These are phyloP conservation scores for Fusarium pseudocircinatum DNA, from an alignment of 2,329 filamentous ascomycete species.

Conservation along the genomic window DNA sequence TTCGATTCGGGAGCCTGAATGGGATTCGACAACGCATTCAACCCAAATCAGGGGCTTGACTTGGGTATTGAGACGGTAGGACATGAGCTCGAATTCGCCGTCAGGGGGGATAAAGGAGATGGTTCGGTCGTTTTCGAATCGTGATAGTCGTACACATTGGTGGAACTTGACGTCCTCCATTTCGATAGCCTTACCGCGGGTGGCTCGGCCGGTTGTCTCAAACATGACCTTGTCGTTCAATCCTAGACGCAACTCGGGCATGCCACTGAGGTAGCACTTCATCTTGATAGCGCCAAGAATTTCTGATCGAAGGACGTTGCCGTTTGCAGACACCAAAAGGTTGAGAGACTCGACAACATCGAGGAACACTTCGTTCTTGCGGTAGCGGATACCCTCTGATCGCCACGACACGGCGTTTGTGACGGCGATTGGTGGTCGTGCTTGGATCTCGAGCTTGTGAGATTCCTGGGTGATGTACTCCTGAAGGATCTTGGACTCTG, in stretches of 20 bases:
- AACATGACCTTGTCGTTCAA: slow-evolving; percentile 99
- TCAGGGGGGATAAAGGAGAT: slow-evolving; percentile 99
- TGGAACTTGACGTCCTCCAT: slow-evolving; percentile 99
- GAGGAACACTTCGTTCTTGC: slow-evolving; percentile 99
- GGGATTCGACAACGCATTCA: slow-evolving; percentile 95
- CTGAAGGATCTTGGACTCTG: slow-evolving; percentile 97
- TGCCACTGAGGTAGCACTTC: slow-evolving; percentile 99
- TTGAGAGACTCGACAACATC: slow-evolving; percentile 98
- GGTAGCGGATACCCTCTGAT: slow-evolving; percentile 96
- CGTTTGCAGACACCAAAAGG: slow-evolving; percentile 90
- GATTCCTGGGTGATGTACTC: slow-evolving; percentile 99
- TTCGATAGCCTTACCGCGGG: slow-evolving; percentile 95
- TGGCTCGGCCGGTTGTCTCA: slow-evolving; percentile 93
- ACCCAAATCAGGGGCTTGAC: slow-evolving; percentile 99
- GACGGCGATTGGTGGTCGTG: slow-evolving; percentile 94
- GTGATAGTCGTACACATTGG: slow-evolving; percentile 92
- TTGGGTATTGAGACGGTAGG: slow-evolving; percentile 96
- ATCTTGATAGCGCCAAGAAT: slow-evolving; percentile 98
- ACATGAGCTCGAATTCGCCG: slow-evolving; percentile 99
- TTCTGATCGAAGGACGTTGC: slow-evolving; percentile 94
- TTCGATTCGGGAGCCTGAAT: slow-evolving; percentile 94
- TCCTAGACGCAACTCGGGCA: slow-evolving; percentile 94
- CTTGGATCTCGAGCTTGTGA: slow-evolving; percentile 97
- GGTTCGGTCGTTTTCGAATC: slow-evolving; percentile 98
- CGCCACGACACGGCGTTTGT: slow-evolving; percentile 99